Percentiles rank a stretch among this genome's conserved stretches.
Evolutionary conservation across 2,329 filamentous ascomycete genomes (phyloP).

Genomic region (Talaromyces sp.): DNA sequence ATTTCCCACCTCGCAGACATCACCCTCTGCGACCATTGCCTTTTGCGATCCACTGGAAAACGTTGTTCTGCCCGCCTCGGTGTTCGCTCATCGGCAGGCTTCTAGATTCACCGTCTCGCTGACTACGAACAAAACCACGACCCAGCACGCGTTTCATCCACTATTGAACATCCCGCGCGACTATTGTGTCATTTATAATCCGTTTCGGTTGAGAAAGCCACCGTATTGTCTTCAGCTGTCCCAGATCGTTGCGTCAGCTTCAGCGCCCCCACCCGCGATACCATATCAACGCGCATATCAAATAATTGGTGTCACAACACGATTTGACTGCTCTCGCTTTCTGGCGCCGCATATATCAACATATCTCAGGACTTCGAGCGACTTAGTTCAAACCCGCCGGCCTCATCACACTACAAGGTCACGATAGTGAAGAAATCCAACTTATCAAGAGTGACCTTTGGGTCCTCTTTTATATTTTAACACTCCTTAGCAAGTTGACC

Average conservation of each 20-base stretch:
- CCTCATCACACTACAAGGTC: background rate
- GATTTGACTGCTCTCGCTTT: background rate
- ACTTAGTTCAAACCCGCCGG: background rate
- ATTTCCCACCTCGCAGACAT: background rate
- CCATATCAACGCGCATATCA: background rate
- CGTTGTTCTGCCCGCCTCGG: background rate
- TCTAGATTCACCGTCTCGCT: background rate
- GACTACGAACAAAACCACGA: background rate
- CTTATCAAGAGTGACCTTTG: constrained; percentile 13
- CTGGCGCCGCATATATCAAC: background rate
- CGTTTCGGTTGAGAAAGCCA: background rate
- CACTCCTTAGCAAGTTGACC: background rate
- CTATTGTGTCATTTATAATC: background rate
- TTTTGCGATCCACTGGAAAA: background rate
- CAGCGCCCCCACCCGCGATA: background rate
- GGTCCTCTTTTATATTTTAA: constrained; percentile 15
- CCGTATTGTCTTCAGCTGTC: background rate
- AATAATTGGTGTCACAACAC: background rate
- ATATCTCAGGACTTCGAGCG: background rate
- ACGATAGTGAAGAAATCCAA: background rate
- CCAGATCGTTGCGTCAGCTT: background rate
- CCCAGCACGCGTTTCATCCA: background rate
- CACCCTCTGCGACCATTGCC: background rate
- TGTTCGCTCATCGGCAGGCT: background rate
- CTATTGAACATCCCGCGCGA: background rate